Evolutionary conservation across 305 asterid species (phyloP), one percentile per base, ranked within the genome.

Genomic region (Caryopteris hybrid): DNA sequence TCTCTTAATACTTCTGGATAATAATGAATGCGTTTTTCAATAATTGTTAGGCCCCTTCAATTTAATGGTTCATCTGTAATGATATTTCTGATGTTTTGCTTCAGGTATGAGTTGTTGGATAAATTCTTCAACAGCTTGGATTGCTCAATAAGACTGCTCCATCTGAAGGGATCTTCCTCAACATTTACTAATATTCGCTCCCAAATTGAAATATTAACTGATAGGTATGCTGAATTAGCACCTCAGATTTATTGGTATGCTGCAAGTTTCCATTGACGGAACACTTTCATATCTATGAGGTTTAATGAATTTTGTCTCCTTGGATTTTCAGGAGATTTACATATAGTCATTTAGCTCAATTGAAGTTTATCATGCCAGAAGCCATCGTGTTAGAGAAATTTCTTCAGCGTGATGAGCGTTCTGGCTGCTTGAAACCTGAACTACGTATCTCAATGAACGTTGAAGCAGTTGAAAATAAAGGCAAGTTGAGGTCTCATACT

Each of bases 351-450:
- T 80, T 94, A 66, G 96, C 92, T 42, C 98, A 94, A 61, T 8
- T 94, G 81, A 91, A 87, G 85, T 94, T 79, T 71, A 74, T 94
- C 55, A 55, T 91, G 83, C 99, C 97, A 2, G 97, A 89, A 85
- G 96, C 86, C 17, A 81, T 94, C 29, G 86, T 82, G 77, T 16
- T 94, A 7, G 88, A 78, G 81, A 91, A 84, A 78, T 68, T 78
- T 33, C 83, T 87, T 66, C 79, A 57, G 42, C 84, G 20, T 16
- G 99, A 94, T 54, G 99, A 91, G 74, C 77, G 77, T 36, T 87
- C 96, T 1, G 31, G 74, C 60, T 87, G 96, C 76, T 87, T 91
- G 97, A 89, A 73, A 74, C 96, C 98, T 0, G 97, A 86, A 78
- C 69, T 83, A 41, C 74, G 66, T 5, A 72, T 78, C 4, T 46